Conservation (phyloP, 2,329 filamentous ascomycete genomes). For the Hypoxylon sp. region DNA sequence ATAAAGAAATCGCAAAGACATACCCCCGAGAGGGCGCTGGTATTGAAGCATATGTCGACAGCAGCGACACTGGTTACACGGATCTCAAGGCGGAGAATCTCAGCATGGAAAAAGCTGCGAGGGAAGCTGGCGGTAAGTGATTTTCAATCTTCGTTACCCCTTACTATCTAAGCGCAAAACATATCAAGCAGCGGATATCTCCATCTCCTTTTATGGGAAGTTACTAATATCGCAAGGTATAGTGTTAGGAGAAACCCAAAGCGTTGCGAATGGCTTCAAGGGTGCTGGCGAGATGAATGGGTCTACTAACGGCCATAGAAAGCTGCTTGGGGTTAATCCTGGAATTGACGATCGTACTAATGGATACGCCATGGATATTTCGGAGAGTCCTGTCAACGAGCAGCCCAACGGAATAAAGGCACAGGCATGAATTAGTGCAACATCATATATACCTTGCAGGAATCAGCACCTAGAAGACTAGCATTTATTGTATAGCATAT, state of each 20-base stretch:
- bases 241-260: conserved; percentile 15
- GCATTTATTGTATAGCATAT: too few relatives aligned
- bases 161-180: too few relatives aligned
- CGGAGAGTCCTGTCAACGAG: conserved; percentile 18
- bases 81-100: conserved; percentile 59
- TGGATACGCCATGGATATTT: conserved; percentile 4
- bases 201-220: too few relatives aligned
- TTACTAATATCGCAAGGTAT: background rate
- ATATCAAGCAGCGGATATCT: too few relatives aligned
- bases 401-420: conserved; percentile 43
- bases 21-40: conserved; percentile 75
- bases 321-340: background rate
- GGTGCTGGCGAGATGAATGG: conserved; percentile 29
- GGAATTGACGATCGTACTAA: background rate
- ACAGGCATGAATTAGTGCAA: conserved; percentile 41
- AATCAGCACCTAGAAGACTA: too few relatives aligned
- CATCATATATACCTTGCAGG: too few relatives aligned
- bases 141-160: background rate
- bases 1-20: conserved; percentile 73
- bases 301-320: conserved; percentile 25
- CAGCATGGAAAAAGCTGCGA: conserved; percentile 47
- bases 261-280: conserved; percentile 18
- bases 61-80: conserved; percentile 74
- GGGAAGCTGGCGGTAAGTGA: conserved; percentile 33
- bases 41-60: conserved; percentile 77